Evolutionary conservation across 2,329 filamentous ascomycete genomes (phyloP).

Genomic region (Hymenoscyphus albidus): DNA sequence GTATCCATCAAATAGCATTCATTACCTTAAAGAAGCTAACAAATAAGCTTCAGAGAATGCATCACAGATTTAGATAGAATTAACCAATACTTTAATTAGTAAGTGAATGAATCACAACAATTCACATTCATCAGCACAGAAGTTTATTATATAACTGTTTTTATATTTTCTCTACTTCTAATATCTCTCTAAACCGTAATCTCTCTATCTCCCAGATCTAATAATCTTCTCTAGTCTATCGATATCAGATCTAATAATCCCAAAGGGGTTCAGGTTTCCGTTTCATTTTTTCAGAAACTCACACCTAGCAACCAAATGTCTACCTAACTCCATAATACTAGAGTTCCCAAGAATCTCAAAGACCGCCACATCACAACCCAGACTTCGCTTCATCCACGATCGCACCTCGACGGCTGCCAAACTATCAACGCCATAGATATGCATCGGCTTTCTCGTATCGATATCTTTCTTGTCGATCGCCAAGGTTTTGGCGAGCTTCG

Average conservation of each 20-base stretch:
- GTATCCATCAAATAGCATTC: no score
- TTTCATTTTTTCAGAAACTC: not conserved
- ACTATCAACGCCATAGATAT: constrained; percentile 40
- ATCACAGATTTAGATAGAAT: no score
- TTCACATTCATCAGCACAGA: no score
- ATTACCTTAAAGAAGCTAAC: no score
- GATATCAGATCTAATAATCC: not conserved
- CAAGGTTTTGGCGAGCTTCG: constrained; percentile 40
- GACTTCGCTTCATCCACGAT: constrained; percentile 44
- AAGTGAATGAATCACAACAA: no score
- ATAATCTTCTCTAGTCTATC: no score
- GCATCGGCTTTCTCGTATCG: constrained; percentile 35
- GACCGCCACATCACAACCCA: constrained; percentile 44
- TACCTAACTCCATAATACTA: constrained; percentile 6
- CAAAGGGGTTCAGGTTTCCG: not conserved
- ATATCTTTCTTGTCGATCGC: constrained; percentile 43
- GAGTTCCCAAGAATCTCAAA: constrained; percentile 40
- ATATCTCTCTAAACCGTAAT: no score
- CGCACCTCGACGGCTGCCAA: constrained; percentile 28
- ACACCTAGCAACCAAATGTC: not conserved
- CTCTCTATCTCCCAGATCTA: no score
- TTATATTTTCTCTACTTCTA: no score
- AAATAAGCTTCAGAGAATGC: no score
- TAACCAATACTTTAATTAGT: no score
- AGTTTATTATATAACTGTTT: no score